phyloP scores from a whole-genome alignment of 148 eudicot genomes.

The Amaranthus palmeri region DNA sequence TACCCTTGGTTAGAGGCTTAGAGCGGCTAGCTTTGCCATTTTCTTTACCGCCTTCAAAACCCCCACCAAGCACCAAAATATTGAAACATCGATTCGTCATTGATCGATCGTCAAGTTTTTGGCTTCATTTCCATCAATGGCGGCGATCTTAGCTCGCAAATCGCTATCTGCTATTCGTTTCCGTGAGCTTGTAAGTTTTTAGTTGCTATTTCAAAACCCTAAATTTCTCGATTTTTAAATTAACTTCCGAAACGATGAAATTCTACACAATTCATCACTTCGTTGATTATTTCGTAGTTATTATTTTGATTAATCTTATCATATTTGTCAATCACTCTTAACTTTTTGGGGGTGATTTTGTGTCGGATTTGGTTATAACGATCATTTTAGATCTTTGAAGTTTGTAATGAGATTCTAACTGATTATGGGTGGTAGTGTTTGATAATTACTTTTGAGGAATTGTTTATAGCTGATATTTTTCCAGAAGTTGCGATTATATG shows the following conservation, averaged over 20 bases:
- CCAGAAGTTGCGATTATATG: background rate
- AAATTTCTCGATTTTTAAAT: background rate
- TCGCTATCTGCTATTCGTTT: slow-evolving; percentile 55
- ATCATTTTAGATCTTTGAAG: background rate
- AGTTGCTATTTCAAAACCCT: slow-evolving; percentile 18
- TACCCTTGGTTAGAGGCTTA: background rate
- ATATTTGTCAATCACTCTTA: background rate
- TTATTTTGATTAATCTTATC: background rate
- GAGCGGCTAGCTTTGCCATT: background rate
- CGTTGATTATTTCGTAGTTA: background rate
- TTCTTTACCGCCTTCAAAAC: background rate
- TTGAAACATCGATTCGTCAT: slow-evolving; percentile 4
- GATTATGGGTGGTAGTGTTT: background rate
- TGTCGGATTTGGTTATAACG: background rate
- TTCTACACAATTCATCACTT: background rate
- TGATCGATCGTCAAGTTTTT: slow-evolving; percentile 3
- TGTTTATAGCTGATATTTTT: background rate
- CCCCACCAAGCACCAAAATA: background rate
- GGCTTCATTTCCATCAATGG: slow-evolving; percentile 36
- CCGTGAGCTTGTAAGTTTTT: slow-evolving; percentile 51
- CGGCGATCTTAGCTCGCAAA: slow-evolving; percentile 66
- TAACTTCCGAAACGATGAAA: background rate
- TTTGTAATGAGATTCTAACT: background rate
- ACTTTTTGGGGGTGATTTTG: background rate
- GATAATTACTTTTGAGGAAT: background rate